Evolutionary conservation across 2,329 filamentous ascomycete species (phyloP), one percentile per base, ranked within the genome.

Genomic region (Parastagonospora avenae): DNA sequence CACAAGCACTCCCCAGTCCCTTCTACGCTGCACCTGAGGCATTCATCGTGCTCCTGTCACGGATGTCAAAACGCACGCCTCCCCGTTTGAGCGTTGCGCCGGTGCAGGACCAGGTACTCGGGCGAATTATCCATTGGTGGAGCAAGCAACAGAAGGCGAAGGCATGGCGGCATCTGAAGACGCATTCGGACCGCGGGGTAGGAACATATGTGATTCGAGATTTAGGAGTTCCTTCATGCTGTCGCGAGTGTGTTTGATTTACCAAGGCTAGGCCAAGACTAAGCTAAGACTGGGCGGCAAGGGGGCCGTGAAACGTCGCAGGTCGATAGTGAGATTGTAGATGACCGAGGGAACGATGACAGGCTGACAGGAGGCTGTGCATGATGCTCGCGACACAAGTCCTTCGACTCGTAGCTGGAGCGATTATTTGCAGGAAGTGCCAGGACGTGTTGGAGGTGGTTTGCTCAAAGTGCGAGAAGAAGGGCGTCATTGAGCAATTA

Each of bases 201-300:
- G 29, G 31, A 41, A 24, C 19, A 41, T 35, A 47, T 47, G 45
- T 36, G 36, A 40, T 40, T 40, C 12, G 6, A 29, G 27, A 47
- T 47, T 19, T 29, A 36, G 45, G 45, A 38, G 45, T 24, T 9
- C 19, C 16, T 41, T 29, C 31, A 48, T 42, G 45, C 45, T 39
- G 45, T 48, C 31, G 45, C 45, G 38, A 36, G n/a, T 36, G 30
- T 41, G 45, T 48, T 48, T 48, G 37, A 48, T 3, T 3, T 5
- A 24, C 19, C 19, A 24, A 24, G 19, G 19, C 19, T 24, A 48
- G 9, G 35, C 38, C 30, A 48, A 42, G 45, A 24, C 38, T 48
- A 36, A 30, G 38, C 38, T 37, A 48, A 47, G 45, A 15, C 45
- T 47, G 45, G 45, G 45, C 45, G 45, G 37, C 16, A 47, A 33